Evolutionary conservation across 495 filamentous ascomycete species (phyloP).

Genomic region (Podospora australis): DNA sequence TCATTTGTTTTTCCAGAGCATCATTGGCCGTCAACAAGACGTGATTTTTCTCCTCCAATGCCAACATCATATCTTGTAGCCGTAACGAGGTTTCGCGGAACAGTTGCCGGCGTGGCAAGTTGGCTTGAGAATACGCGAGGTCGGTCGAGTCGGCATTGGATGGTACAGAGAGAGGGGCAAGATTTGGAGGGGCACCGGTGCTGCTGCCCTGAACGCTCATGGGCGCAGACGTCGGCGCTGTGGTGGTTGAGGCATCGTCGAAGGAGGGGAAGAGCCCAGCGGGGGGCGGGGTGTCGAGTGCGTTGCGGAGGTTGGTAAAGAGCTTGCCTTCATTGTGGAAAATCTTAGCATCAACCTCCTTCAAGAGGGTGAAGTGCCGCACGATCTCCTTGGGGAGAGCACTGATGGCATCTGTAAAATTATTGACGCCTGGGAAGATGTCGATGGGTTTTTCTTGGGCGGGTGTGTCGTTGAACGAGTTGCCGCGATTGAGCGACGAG

Average conservation of each 20-base stretch:
- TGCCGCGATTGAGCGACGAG: conserved; percentile 37
- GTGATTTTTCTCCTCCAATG: conserved; percentile 93
- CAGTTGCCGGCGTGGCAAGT: conserved; percentile 55
- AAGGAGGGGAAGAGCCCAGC: conserved; percentile 24
- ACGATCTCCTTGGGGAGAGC: conserved; percentile 92
- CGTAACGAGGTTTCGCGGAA: conserved; percentile 53
- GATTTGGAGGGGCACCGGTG: conserved; percentile 30
- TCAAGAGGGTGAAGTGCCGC: conserved; percentile 86
- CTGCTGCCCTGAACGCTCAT: conserved; percentile 41
- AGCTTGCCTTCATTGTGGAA: conserved; percentile 67
- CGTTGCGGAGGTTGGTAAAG: conserved; percentile 59
- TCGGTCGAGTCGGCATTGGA: conserved; percentile 34
- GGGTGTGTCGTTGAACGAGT: conserved; percentile 38
- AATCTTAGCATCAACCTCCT: conserved; percentile 95
- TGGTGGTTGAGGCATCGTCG: conserved; percentile 39
- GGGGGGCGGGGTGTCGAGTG: conserved; percentile 53
- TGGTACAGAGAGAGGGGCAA: conserved; percentile 14
- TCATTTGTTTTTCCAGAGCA: conserved; percentile 76
- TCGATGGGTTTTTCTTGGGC: conserved; percentile 46
- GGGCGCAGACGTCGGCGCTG: conserved; percentile 33
- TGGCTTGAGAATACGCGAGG: too few relatives aligned
- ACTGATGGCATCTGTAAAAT: conserved; percentile 88
- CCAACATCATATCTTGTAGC: conserved; percentile 71
- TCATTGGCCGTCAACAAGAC: conserved; percentile 86
- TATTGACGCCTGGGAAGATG: conserved; percentile 86